Evolutionary conservation across 2,329 filamentous ascomycete species (phyloP), one percentile per base, ranked within the genome.

Genomic region (Aspergillus hortae): DNA sequence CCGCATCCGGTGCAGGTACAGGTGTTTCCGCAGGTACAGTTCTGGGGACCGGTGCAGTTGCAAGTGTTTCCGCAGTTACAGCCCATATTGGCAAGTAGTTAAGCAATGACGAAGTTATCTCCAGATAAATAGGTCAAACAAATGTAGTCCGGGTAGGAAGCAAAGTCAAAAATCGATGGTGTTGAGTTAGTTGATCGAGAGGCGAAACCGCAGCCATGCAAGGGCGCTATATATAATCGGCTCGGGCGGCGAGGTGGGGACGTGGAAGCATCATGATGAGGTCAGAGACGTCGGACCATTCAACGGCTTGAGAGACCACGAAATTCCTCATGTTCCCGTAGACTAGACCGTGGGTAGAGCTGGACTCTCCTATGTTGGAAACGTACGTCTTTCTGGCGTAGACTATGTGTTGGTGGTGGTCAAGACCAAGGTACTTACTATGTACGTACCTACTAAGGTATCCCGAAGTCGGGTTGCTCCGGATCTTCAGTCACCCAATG

Each of bases 1-100:
- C 67, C 68, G 58, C 69, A 72, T 61, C 63, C 62, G 62, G 69
- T 66, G 63, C 69, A 72, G 57, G 59, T 46, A 54, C 69, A 72
- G 53, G 56, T 60, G 50, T 62, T 61, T 42, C 60, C 60, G 53
- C 69, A 72, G 51, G 64, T 63, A 56, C 69, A 72, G 51, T 45
- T 58, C 43, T 64, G 58, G 17, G 64, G 52, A 48, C 69, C 69
- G 11, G 53, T 56, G 56, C 69, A 72, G 53, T 48, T 57, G 50
- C 69, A 72, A 44, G 49, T 62, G n/a, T 57, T 56, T 60, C 67
- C 67, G 15, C 69, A 72, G 48, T 52, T 60, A 47, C 69, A 72
- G 42, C 56, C 66, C 69, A 71, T 71, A 11, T 67, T 52, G 25
- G 38, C 21, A 42, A 25, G 27, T 51, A 38, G 44, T 15, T 44